A percentile compares a stretch with the other conserved stretches of the same genome.
Evolutionary conservation across 306 rosid genomes (phyloP).

Genomic region (Vigna reflexopilosa): DNA sequence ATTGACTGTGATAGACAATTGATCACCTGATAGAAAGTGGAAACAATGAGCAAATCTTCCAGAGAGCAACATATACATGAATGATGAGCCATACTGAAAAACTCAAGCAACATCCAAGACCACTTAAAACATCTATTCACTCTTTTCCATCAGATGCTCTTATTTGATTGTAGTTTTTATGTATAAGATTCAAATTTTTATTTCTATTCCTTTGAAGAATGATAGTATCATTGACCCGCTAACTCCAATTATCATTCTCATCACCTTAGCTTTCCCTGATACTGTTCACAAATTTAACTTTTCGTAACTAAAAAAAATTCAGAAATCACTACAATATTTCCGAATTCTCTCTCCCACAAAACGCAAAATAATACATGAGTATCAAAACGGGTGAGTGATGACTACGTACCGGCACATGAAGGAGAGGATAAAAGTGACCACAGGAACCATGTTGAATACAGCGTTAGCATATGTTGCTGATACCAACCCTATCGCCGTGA

Average conservation of each 20-base stretch:
- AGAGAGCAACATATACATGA: neutral
- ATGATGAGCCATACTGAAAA: neutral
- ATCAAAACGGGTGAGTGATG: no score
- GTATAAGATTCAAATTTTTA: neutral
- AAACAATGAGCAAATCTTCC: constrained; percentile 38
- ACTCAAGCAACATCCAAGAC: neutral
- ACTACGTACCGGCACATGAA: neutral
- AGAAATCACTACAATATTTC: neutral
- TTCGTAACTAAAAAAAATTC: neutral
- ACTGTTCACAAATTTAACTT: neutral
- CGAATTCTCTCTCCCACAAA: neutral
- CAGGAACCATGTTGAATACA: neutral
- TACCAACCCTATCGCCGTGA: neutral
- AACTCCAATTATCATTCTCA: neutral
- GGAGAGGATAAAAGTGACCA: neutral
- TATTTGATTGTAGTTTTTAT: neutral
- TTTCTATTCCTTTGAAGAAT: neutral
- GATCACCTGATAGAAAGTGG: constrained; percentile 96
- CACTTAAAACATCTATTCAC: neutral
- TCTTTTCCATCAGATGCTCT: neutral
- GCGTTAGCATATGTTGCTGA: neutral
- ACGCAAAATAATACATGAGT: neutral
- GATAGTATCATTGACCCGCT: neutral
- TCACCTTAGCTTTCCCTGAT: neutral
- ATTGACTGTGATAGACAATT: constrained; percentile 65